Conservation (phyloP, 2,329 filamentous ascomycete genomes). For the Spiromastix sp. region DNA sequence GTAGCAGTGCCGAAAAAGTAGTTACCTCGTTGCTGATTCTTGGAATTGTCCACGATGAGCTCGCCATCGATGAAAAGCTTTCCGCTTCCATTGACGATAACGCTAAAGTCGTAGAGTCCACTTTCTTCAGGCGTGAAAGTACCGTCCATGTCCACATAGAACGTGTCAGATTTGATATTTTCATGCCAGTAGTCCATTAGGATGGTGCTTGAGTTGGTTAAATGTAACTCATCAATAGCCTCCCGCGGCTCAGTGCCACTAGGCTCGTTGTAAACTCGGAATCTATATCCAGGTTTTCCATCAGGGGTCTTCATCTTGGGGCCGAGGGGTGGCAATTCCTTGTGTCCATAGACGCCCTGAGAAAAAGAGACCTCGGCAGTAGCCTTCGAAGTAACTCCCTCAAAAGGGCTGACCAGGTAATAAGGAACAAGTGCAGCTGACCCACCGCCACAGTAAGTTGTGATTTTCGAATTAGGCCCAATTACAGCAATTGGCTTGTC, state of each 20-base stretch:
- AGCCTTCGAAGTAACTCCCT: slow-evolving; percentile 30
- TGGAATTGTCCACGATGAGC: slow-evolving; percentile 55
- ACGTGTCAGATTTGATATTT: slow-evolving; percentile 42
- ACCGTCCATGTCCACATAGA: slow-evolving; percentile 54
- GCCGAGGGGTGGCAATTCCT: slow-evolving; percentile 51
- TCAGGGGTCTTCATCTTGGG: slow-evolving; percentile 40
- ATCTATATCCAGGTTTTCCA: slow-evolving; percentile 49
- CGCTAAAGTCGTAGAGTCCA: slow-evolving; percentile 53
- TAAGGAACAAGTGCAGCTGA: slow-evolving; percentile 46
- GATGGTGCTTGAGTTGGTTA: slow-evolving; percentile 35
- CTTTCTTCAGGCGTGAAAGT: slow-evolving; percentile 50
- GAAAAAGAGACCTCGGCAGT: slow-evolving; percentile 37
- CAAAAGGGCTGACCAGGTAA: slow-evolving; percentile 35
- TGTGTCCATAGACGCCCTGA: slow-evolving; percentile 55
- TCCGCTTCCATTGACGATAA: slow-evolving; percentile 56
- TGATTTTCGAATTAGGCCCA: slow-evolving; percentile 42
- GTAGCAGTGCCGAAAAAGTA: slow-evolving; percentile 58
- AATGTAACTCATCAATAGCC: slow-evolving; percentile 40
- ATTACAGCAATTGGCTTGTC: slow-evolving; percentile 41
- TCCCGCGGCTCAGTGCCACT: slow-evolving; percentile 39
- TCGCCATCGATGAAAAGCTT: slow-evolving; percentile 53
- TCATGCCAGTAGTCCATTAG: slow-evolving; percentile 47
- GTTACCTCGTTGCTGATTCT: slow-evolving; percentile 51
- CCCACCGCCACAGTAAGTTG: slow-evolving; percentile 50
- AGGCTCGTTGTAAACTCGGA: slow-evolving; percentile 53